phyloP scores from a whole-genome alignment of 2,329 filamentous ascomycete genomes.

The Hypoxylon sp. region DNA sequence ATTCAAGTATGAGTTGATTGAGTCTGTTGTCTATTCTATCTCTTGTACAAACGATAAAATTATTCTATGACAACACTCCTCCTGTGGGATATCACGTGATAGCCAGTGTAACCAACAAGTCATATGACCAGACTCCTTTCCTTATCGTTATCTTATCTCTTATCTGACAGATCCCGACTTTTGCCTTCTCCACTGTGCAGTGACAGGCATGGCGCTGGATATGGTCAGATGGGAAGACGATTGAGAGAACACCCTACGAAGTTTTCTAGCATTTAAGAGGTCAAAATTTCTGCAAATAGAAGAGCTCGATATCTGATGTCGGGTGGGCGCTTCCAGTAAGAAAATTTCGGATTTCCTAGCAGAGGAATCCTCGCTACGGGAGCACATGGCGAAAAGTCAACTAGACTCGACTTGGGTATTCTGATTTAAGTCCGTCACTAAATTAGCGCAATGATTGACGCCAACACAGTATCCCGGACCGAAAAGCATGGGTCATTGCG shows the following conservation, averaged over 20 bases:
- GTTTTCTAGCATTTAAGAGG: not conserved
- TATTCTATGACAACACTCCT: too few species aligned
- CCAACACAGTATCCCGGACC: conserved; percentile 37
- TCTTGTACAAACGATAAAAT: too few species aligned
- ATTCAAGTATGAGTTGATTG: too few species aligned
- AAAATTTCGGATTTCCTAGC: conserved; percentile 31
- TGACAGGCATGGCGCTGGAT: too few species aligned
- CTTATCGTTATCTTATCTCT: too few species aligned
- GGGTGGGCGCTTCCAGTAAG: not conserved
- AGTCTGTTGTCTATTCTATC: too few species aligned
- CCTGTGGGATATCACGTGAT: too few species aligned
- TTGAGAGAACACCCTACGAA: conserved; percentile 1
- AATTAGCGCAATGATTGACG: conserved; percentile 38
- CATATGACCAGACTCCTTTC: too few species aligned
- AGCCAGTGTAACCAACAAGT: too few species aligned
- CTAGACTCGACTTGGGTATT: conserved; percentile 24
- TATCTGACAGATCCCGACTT: too few species aligned
- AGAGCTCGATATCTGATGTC: not conserved
- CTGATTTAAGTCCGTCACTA: conserved; percentile 9
- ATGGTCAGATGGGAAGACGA: too few species aligned
- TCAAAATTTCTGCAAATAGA: conserved; percentile 16
- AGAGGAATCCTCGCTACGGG: conserved; percentile 21
- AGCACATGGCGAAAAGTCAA: conserved; percentile 12
- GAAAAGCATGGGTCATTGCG: conserved; percentile 34
- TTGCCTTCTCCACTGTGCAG: too few species aligned